These are phyloP conservation scores for Naganishia antarctica DNA, from an alignment of 768 basidiomycete species.

Conservation along the genomic window DNA sequence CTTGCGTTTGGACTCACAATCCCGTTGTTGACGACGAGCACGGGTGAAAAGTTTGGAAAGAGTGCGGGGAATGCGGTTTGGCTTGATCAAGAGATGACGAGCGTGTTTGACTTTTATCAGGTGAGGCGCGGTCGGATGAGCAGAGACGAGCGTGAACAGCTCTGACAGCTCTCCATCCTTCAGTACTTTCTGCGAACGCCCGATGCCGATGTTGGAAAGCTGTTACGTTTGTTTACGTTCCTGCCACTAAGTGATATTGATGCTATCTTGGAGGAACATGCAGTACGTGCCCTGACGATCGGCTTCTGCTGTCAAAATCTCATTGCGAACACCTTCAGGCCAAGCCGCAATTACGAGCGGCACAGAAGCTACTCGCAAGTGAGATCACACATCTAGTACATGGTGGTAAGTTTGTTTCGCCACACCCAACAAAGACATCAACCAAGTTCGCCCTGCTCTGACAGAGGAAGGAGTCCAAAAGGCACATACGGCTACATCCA, in stretches of 20 bases:
- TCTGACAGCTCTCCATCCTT: too few species aligned
- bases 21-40: slow-evolving; percentile 81
- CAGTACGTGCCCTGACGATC: slow-evolving; percentile 50
- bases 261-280: slow-evolving; percentile 59
- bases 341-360: slow-evolving; percentile 52
- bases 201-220: slow-evolving; percentile 73
- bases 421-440: too few species aligned
- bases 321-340: slow-evolving; percentile 33
- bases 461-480: slow-evolving; percentile 51
- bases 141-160: too few species aligned
- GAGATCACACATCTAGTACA: slow-evolving; percentile 63
- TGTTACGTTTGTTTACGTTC: slow-evolving; percentile 78
- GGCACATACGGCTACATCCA: slow-evolving; percentile 54
- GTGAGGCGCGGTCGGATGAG: slow-evolving; percentile 55
- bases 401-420: slow-evolving; percentile 57
- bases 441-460: neutral
- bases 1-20: slow-evolving; percentile 79
- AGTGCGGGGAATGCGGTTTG: slow-evolving; percentile 93
- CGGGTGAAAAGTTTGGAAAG: slow-evolving; percentile 95
- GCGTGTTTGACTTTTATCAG: slow-evolving; percentile 91
- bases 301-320: neutral
- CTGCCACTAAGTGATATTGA: slow-evolving; percentile 60
- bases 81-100: slow-evolving; percentile 72
- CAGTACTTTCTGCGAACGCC: slow-evolving; percentile 84
- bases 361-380: slow-evolving; percentile 57